phyloP scores from a whole-genome alignment of 176 grass and related monocot genomes.

The Luzula sylvatica region DNA sequence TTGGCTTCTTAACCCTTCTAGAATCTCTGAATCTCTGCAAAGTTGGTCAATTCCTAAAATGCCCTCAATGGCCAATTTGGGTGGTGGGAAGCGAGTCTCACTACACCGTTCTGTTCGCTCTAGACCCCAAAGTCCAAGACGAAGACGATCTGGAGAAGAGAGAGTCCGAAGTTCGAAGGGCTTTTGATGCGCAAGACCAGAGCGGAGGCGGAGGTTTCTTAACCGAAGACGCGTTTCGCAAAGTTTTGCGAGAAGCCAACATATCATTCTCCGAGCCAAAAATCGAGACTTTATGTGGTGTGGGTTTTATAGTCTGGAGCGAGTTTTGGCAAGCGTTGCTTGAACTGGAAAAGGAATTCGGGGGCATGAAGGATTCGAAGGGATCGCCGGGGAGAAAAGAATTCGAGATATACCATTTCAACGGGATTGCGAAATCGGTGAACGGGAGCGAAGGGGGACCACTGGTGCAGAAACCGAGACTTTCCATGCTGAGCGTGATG shows the following conservation, averaged over 20 bases:
- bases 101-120: constrained; percentile 92
- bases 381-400: constrained; percentile 94
- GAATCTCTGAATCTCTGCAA: constrained; percentile 97
- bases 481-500: constrained; percentile 73
- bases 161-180: constrained; percentile 70
- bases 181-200: constrained; percentile 88
- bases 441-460: constrained; percentile 52
- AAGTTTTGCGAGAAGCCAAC: constrained; percentile 64
- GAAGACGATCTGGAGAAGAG: constrained; percentile 89
- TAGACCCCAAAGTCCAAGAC: constrained; percentile 72
- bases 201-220: constrained; percentile 97
- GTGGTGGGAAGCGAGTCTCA: constrained; percentile 97
- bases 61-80: constrained; percentile 95
- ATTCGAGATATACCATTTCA: constrained; percentile 96
- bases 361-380: constrained; percentile 86
- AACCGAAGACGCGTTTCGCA: constrained; percentile 56
- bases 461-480: constrained; percentile 68
- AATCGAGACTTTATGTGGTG: constrained; percentile 58
- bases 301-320: constrained; percentile 94
- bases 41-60: constrained; percentile 85
- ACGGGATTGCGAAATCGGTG: constrained; percentile 94
- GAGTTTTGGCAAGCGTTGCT: constrained; percentile 92
- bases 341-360: constrained; percentile 69
- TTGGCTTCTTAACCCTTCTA: constrained; percentile 91
- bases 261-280: constrained; percentile 65